Base-by-base conservation (phyloP, 495 filamentous ascomycete genomes). In the Hypoxylon subgilvum region DNA sequence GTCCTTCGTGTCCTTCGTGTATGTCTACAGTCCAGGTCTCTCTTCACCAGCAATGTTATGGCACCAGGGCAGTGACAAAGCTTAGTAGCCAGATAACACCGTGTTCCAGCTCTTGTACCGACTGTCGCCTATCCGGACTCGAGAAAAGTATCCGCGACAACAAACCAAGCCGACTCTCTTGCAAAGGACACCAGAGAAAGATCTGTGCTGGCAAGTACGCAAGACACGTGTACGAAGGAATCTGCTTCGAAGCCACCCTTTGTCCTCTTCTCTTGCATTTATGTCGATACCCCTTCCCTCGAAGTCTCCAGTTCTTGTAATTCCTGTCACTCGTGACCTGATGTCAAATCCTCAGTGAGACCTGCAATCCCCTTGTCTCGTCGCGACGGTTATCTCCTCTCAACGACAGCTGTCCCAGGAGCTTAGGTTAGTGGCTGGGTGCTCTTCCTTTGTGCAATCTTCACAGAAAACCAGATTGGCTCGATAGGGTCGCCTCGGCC, bases 391-490 rank as follows among this genome's bases (percentile, higher is more conserved):
- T 19, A 31, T 16, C 23, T 31, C 5, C 22, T 38, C 36, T 12
- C 22, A 52, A 59, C 28, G 27, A 19, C 14, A 55, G 18, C 7
- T 51, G n/a, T 50, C n/a, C 38, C 32, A 16, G 21, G 42, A 25
- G 30, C 23, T 47, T 45, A 38, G n/a, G 18, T 59, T 51, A 47
- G 38, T 59, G 3, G 49, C 53, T 32, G 30, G 10, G 17, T 13
- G 28, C 30, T 32, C 32, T 49, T 41, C 32, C 35, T 23, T 53
- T 25, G 25, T 35, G 25, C 18, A 34, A 50, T 50, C 49, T 39
- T 59, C 39, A 40, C 12, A 25, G 22, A 43, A 59, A 50, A 41
- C 48, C 38, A 58, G 50, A 39, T 44, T 48, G 32, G 53, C 16
- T 19, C 19, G 30, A 49, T 31, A 35, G 30, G 19, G 30, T 39